Percentiles rank a stretch among this genome's conserved stretches.
Conservation (phyloP, 805 yeast genomes). For the Grigorovia jiainica region DNA sequence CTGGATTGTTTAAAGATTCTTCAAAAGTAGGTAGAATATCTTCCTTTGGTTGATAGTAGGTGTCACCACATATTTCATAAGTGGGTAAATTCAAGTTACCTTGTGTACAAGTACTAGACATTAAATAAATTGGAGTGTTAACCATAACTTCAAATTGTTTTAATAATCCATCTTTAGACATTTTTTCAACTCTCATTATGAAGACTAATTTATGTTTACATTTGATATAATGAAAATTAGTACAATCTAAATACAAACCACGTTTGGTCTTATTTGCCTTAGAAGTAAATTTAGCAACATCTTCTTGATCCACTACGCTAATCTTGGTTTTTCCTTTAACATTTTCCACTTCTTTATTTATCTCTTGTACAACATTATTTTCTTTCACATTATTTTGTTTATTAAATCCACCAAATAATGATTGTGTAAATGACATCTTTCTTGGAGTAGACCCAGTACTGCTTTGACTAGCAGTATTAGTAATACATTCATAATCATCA, state of each 20-base stretch:
- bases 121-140: slow-evolving; percentile 59
- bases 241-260: slow-evolving; percentile 49
- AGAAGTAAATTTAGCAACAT: slow-evolving; percentile 14
- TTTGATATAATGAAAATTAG: slow-evolving; percentile 51
- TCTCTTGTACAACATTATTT: neutral
- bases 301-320: neutral
- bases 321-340: neutral
- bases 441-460: neutral
- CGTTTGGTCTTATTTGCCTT: slow-evolving; percentile 20
- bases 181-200: slow-evolving; percentile 57
- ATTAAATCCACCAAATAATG: neutral
- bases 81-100: slow-evolving; percentile 33
- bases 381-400: neutral
- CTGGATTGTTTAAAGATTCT: slow-evolving; percentile 45
- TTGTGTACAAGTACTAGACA: slow-evolving; percentile 35
- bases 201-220: slow-evolving; percentile 62
- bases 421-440: slow-evolving; percentile 1
- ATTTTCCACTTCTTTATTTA: neutral
- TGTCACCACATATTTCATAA: slow-evolving; percentile 15
- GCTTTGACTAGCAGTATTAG: neutral
- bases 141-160: slow-evolving; percentile 76
- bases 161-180: slow-evolving; percentile 38
- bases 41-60: slow-evolving; percentile 1
- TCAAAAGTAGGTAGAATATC: slow-evolving; percentile 49
- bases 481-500: slow-evolving; percentile 13